Conservation (phyloP, 129 eudicot genomes). For the Helianthus annuus region HanXRQr2.0-SUNRISE NC_035446.2:16777115-16777614, state of each 20-base stretch:
- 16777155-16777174: conserved; percentile 57
- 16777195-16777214: conserved; percentile 85
- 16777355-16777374: conserved; percentile 68
- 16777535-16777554: conserved; percentile 61
- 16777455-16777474: conserved; percentile 49
- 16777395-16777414: conserved; percentile 77
- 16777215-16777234: conserved; percentile 79
- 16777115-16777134: conserved; percentile 50
- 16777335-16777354: conserved; percentile 84
- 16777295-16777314: conserved; percentile 56
- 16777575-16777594: conserved; percentile 80
- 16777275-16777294: conserved; percentile 79
- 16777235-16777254: conserved; percentile 77
- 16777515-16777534: conserved; percentile 84
- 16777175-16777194: conserved; percentile 59
- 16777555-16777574: conserved; percentile 88
- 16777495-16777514: conserved; percentile 73
- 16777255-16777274: conserved; percentile 66
- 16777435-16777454: conserved; percentile 49
- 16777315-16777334: conserved; percentile 53
- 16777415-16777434: conserved; percentile 56
- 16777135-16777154: conserved; percentile 40
- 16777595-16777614: not conserved
- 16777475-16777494: conserved; percentile 88
- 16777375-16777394: conserved; percentile 71